Evolutionary conservation across 176 grass and related monocot species (phyloP).

Genomic region (Hyparrhenia diplandra): DNA sequence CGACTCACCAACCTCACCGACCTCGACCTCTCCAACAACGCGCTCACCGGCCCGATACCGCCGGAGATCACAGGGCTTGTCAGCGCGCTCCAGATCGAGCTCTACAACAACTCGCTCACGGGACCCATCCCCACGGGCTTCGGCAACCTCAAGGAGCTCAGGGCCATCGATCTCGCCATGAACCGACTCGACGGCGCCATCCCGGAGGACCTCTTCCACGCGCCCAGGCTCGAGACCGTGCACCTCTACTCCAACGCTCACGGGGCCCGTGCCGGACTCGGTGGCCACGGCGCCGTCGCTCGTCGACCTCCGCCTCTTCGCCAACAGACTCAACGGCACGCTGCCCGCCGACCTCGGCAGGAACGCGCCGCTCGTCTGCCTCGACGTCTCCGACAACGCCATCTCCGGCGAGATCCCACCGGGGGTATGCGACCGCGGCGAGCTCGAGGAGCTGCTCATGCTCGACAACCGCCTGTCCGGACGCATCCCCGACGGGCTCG

Average conservation of each 20-base stretch:
- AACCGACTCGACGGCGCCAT: slow-evolving; percentile 62
- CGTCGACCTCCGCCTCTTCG: slow-evolving; percentile 62
- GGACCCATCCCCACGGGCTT: slow-evolving; percentile 55
- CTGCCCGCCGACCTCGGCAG: slow-evolving; percentile 60
- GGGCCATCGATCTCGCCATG: slow-evolving; percentile 51
- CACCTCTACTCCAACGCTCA: slow-evolving; percentile 69
- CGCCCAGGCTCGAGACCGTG: slow-evolving; percentile 57
- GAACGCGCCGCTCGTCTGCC: slow-evolving; percentile 43
- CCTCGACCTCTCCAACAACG: slow-evolving; percentile 73
- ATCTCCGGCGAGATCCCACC: slow-evolving; percentile 70
- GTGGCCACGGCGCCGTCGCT: slow-evolving; percentile 37
- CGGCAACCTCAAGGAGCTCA: slow-evolving; percentile 34
- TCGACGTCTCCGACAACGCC: slow-evolving; percentile 66
- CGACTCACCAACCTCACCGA: slow-evolving; percentile 51
- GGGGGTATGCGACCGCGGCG: slow-evolving; percentile 79
- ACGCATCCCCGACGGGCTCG: slow-evolving; percentile 55
- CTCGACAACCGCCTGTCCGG: slow-evolving; percentile 58
- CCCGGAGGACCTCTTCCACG: slow-evolving; percentile 73
- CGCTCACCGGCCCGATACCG: slow-evolving; percentile 56
- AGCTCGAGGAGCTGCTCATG: slow-evolving; percentile 71
- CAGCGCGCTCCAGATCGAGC: slow-evolving; percentile 62
- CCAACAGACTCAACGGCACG: slow-evolving; percentile 59
- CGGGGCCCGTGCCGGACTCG: slow-evolving; percentile 41
- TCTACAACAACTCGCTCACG: slow-evolving; percentile 80
- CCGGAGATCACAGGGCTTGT: slow-evolving; percentile 26